Evolutionary conservation across 208 protist species (phyloP).

Genomic region (Acanthamoeba culbertsoni): DNA sequence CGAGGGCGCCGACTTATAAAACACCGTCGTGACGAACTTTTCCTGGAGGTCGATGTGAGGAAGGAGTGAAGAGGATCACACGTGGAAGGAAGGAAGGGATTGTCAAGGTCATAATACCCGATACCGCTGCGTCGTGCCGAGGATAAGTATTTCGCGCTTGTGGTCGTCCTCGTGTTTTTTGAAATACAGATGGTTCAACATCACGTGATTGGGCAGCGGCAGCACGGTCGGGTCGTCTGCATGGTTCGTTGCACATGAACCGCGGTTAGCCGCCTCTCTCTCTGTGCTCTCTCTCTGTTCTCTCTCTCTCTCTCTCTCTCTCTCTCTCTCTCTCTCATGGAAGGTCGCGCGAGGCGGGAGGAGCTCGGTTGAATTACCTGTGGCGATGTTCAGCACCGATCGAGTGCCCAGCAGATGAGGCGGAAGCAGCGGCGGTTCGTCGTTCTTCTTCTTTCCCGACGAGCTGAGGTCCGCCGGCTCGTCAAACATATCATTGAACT

Average conservation of each 20-base stretch:
- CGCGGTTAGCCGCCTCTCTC: too few relatives aligned
- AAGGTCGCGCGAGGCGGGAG: too few relatives aligned
- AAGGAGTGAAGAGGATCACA: too few relatives aligned
- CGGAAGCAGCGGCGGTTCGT: conserved; percentile 60
- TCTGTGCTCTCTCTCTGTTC: too few relatives aligned
- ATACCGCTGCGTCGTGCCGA: conserved; percentile 72
- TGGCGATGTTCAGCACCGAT: neutral
- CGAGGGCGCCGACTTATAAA: conserved; percentile 2
- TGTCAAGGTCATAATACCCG: neutral
- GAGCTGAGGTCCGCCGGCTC: neutral
- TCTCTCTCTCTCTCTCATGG: too few relatives aligned
- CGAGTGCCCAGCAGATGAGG: conserved; percentile 61
- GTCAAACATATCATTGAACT: conserved; percentile 37
- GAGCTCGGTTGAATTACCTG: conserved; percentile 62
- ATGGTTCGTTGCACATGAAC: too few relatives aligned
- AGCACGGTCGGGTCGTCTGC: conserved; percentile 80
- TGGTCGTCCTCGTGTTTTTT: conserved; percentile 59
- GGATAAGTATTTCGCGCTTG: conserved; percentile 65
- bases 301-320: too few relatives aligned
- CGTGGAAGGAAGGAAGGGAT: neutral
- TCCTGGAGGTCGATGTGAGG: too few relatives aligned
- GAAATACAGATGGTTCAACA: conserved; percentile 84
- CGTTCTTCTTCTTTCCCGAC: neutral
- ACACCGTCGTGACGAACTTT: neutral
- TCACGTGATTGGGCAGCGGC: conserved; percentile 82